Evolutionary conservation across 768 basidiomycete genomes (phyloP).

Genomic region (Suillus fuscotomentosus): DNA sequence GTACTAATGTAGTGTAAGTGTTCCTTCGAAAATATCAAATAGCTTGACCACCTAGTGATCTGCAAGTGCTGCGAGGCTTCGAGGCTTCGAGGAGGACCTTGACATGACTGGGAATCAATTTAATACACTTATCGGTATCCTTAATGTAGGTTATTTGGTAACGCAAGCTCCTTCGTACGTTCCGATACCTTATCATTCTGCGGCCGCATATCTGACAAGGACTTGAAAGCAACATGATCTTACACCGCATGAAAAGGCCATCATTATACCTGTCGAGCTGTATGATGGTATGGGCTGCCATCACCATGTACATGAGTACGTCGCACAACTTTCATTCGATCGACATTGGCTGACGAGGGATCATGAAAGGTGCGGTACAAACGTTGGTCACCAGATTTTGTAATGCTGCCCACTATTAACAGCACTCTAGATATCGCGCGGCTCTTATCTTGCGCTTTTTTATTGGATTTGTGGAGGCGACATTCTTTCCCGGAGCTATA

Average conservation of each 20-base stretch:
- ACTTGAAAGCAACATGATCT: constrained; percentile 57
- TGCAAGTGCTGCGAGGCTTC: neutral
- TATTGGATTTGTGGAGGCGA: constrained; percentile 67
- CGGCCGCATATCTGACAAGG: neutral
- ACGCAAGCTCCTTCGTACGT: constrained; percentile 74
- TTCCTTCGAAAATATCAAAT: constrained; percentile 35
- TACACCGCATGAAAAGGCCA: constrained; percentile 62
- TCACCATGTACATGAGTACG: constrained; percentile 51
- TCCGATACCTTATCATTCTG: neutral
- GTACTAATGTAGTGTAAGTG: constrained; percentile 62
- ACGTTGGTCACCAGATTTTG: constrained; percentile 18
- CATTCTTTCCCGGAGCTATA: constrained; percentile 65
- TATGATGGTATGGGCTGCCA: constrained; percentile 69
- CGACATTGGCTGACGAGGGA: neutral
- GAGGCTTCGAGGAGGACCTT: neutral
- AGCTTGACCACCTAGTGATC: neutral
- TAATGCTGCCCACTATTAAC: neutral
- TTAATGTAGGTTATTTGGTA: constrained; percentile 68
- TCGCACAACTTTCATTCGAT: neutral
- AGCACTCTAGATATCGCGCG: constrained; percentile 46
- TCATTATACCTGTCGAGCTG: constrained; percentile 62
- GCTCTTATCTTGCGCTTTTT: constrained; percentile 70
- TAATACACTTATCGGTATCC: constrained; percentile 46
- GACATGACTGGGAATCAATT: neutral
- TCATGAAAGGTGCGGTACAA: constrained; percentile 33